phyloP scores from a whole-genome alignment of 805 yeast species.

The Metschnikowia lunata region DNA sequence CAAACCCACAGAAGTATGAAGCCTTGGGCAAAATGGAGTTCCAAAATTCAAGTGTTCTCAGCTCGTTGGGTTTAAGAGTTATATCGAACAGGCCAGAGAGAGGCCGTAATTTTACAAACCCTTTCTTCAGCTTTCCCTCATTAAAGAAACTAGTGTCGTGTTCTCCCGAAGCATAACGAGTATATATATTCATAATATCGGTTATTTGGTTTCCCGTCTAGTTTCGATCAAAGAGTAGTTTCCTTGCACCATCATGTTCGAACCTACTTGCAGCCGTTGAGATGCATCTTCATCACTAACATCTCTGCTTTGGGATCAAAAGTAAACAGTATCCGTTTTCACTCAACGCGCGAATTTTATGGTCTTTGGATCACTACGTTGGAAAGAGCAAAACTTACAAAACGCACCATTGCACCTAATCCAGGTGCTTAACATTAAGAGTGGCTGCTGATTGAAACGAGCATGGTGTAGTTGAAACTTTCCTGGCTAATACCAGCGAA shows the following conservation, averaged over 20 bases:
- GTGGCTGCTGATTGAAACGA: too few species aligned
- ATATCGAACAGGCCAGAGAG: slow-evolving; percentile 25
- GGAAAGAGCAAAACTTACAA: too few species aligned
- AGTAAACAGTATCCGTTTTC: slow-evolving; percentile 3
- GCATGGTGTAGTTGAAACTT: too few species aligned
- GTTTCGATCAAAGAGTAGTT: background rate
- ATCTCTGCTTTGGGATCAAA: slow-evolving; percentile 3
- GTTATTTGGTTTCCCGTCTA: background rate
- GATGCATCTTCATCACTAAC: background rate
- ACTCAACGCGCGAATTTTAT: background rate
- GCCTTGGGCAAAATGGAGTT: slow-evolving; percentile 40
- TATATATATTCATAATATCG: slow-evolving; percentile 33
- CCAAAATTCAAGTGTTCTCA: slow-evolving; percentile 30
- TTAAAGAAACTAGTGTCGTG: slow-evolving; percentile 21
- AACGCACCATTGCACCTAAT: too few species aligned
- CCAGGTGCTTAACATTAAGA: too few species aligned
- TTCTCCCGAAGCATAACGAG: slow-evolving; percentile 36
- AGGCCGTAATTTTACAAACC: slow-evolving; percentile 21
- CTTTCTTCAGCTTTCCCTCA: slow-evolving; percentile 6
- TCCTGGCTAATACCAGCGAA: too few species aligned
- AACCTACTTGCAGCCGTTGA: background rate
- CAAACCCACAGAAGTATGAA: slow-evolving; percentile 51
- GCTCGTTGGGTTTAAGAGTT: background rate
- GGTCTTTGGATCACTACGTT: too few species aligned
- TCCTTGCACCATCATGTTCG: background rate